These are phyloP conservation scores for Mycocentrospora acerina DNA, from an alignment of 2,329 filamentous ascomycete species.

Conservation along the genomic window DNA sequence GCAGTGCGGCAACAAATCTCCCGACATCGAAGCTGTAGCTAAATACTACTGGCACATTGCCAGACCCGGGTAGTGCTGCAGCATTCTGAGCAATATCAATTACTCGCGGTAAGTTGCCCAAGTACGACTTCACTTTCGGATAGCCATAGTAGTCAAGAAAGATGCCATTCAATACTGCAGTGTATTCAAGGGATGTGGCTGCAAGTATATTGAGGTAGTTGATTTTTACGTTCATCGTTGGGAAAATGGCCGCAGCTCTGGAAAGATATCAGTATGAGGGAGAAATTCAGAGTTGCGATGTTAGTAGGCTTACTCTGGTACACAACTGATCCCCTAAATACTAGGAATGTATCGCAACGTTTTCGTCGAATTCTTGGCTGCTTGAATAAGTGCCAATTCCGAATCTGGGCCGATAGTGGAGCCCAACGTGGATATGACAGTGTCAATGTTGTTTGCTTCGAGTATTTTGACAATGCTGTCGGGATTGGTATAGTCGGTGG, in stretches of 20 bases:
- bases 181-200: conserved; percentile 6
- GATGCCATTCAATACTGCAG: conserved; percentile 9
- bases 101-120: conserved; percentile 1
- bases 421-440: conserved; percentile 12
- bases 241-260: conserved; percentile 2
- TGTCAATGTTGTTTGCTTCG: conserved; percentile 9
- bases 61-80: conserved; percentile 15
- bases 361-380: conserved; percentile 4
- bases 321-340: conserved; percentile 13
- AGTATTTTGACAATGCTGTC: conserved; percentile 6
- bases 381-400: conserved; percentile 14
- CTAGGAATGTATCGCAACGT: conserved; percentile 22
- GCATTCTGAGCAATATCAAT: conserved; percentile 13
- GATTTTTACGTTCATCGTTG: not conserved
- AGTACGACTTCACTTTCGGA: conserved; percentile 8
- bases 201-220: conserved; percentile 2
- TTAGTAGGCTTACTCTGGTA: conserved; percentile 16
- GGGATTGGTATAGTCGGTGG: conserved; percentile 9
- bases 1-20: conserved; percentile 6
- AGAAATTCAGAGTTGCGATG: not conserved
- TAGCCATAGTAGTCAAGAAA: conserved; percentile 13
- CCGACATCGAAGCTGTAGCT: conserved; percentile 16
- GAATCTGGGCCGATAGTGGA: not conserved
- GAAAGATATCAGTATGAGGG: not conserved
- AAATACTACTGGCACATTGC: conserved; percentile 11